Evolutionary conservation across 73 alveolate species (phyloP).

Genomic region (Effrenium voratum): DNA sequence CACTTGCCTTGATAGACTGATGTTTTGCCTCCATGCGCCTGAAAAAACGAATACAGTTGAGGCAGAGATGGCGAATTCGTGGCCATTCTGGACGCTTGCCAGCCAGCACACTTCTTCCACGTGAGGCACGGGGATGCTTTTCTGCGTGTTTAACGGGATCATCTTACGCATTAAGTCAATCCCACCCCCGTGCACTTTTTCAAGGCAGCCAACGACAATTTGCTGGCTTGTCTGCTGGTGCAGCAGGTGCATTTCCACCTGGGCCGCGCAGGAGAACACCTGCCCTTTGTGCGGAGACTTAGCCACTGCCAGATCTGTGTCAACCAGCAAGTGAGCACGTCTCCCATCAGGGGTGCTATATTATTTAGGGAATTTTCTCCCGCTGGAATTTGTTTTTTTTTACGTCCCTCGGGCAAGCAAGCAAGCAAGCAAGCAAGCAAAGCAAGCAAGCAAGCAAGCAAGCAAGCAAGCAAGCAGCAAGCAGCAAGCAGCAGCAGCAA

Average conservation of each 20-base stretch:
- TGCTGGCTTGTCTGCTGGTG: background rate
- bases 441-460: no score
- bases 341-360: background rate
- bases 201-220: background rate
- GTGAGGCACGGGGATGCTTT: no score
- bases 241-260: slow-evolving; percentile 78
- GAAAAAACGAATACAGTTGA: background rate
- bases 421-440: no score
- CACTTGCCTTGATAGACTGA: background rate
- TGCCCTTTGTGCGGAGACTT: slow-evolving; percentile 40
- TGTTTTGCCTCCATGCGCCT: background rate
- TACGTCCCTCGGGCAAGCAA: no score
- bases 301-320: background rate
- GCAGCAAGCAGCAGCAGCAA: no score
- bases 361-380: background rate
- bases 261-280: slow-evolving; percentile 91
- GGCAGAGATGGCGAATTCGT: slow-evolving; percentile 86
- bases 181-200: no score
- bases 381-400: background rate
- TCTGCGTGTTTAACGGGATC: no score
- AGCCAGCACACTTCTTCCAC: slow-evolving; percentile 63
- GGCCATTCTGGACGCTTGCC: slow-evolving; percentile 73
- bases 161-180: no score
- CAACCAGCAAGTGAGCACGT: background rate
- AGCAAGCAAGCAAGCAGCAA: no score